Conservation (phyloP, 1,139 yeast genomes). For the Candida smagusa region DNA sequence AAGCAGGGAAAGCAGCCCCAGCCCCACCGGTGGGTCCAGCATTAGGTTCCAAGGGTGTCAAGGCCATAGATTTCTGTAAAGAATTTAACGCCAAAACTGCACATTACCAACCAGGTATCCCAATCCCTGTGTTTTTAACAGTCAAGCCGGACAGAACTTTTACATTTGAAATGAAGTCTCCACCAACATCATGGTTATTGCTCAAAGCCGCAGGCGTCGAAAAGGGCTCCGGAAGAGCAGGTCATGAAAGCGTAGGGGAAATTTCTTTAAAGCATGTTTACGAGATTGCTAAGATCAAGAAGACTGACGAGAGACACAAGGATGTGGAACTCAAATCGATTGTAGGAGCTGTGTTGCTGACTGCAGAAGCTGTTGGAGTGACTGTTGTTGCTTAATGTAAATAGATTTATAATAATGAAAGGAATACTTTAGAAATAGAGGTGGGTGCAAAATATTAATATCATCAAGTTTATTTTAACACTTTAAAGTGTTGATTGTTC, state of each 20-base stretch:
- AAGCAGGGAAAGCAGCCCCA: slow-evolving; percentile 99
- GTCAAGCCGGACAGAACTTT: slow-evolving; percentile 93
- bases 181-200: slow-evolving; percentile 86
- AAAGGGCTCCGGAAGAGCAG: slow-evolving; percentile 69
- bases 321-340: slow-evolving; percentile 69
- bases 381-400: slow-evolving; percentile 60
- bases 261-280: slow-evolving; percentile 85
- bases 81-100: slow-evolving; percentile 98
- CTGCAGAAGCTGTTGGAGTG: slow-evolving; percentile 86
- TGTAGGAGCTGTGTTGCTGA: slow-evolving; percentile 78
- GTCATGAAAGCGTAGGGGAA: slow-evolving; percentile 56
- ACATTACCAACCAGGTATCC: slow-evolving; percentile 76
- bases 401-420: too few species aligned
- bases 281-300: slow-evolving; percentile 92
- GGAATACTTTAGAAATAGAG: too few species aligned
- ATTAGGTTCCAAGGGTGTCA: slow-evolving; percentile 95
- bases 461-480: background rate
- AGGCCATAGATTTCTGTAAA: slow-evolving; percentile 97
- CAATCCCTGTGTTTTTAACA: slow-evolving; percentile 80
- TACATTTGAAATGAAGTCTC: slow-evolving; percentile 81
- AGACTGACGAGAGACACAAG: slow-evolving; percentile 79
- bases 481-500: background rate
- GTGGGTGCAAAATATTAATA: too few species aligned
- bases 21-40: slow-evolving; percentile 99
- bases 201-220: slow-evolving; percentile 80